Base-by-base conservation (phyloP, 495 filamentous ascomycete genomes). In the Hyaloscypha bicolor region DNA sequence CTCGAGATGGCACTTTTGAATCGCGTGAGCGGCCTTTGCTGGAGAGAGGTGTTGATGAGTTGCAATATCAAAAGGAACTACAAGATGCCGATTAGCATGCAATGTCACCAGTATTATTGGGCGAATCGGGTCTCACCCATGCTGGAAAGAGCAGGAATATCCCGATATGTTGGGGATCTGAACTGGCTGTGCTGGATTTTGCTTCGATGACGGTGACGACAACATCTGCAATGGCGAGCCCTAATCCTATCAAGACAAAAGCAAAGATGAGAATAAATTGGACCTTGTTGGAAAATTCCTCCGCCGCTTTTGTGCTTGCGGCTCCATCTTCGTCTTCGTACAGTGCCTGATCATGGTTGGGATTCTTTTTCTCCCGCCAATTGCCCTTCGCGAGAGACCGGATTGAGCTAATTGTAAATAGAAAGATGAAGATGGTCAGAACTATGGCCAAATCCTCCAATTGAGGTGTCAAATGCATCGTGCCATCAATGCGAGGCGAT, bases 261-360 rank as follows among this genome's bases (percentile, higher is more conserved):
- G 19, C 77, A 60, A 77, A 77, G 31, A 78, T 12, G 29, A 84
- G 59, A 55, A 86, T 72, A 22, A 76, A 30, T 25, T 75, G 80
- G 6, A 79, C 30, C 65, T 74, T 80, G 45, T 77, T 75, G 33
- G 83, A 86, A 70, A 82, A 88, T 37, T 75, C 76, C 30, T 80
- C 78, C 69, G 83, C 66, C 12, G 85, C 81, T 65, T 87, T 83
- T 56, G 78, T 76, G 2, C 82, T 87, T 52, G 86, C 86, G 66
- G 76, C 75, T 56, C 87, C 87, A 72, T 90, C 88, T 65, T 79
- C 77, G 74, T 90, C 87, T 71, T 86, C 79, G 65, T 89, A 90
- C 11, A 60, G 53, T 11, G 35, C 31, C 32, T 42, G 21, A 39
- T 60, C 29, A 60, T 8, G 60, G 37, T 53, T 53, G 53, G 53